Conservation (phyloP, 495 filamentous ascomycete genomes). For the Elaphomyces granulatus region DNA sequence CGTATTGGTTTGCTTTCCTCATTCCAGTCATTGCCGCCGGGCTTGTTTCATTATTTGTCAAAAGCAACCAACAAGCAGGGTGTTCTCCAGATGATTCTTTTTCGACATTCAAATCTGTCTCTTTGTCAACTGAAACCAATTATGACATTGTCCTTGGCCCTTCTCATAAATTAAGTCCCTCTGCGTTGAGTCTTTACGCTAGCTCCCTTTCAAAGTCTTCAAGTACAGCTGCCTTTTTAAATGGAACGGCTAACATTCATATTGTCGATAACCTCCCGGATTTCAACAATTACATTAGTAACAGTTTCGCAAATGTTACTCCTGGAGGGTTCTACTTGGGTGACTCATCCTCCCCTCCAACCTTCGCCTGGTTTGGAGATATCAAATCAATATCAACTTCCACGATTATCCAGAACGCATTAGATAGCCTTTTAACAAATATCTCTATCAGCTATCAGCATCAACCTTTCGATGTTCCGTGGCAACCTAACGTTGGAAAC, state of each 20-base stretch:
- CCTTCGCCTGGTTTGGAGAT: conserved; percentile 44
- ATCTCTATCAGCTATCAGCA: conserved; percentile 52
- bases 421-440: conserved; percentile 50
- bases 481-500: conserved; percentile 45
- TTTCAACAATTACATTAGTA: conserved; percentile 49
- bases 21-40: conserved; percentile 66
- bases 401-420: conserved; percentile 55
- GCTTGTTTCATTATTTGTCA: conserved; percentile 57
- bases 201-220: conserved; percentile 13
- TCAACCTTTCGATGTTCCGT: conserved; percentile 55
- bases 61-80: conserved; percentile 35
- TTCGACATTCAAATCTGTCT: conserved; percentile 20
- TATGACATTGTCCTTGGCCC: conserved; percentile 50
- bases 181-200: conserved; percentile 27
- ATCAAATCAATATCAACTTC: conserved; percentile 36
- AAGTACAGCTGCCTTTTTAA: background rate
- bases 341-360: conserved; percentile 34
- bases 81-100: conserved; percentile 41
- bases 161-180: conserved; percentile 27
- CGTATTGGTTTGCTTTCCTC: conserved; percentile 53
- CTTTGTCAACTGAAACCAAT: conserved; percentile 20
- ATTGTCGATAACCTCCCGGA: conserved; percentile 47
- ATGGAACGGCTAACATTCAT: conserved; percentile 19
- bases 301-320: conserved; percentile 48
- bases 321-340: conserved; percentile 68